A percentile compares a stretch with the other conserved stretches of the same genome.
Conservation (phyloP, 305 asterid genomes). For the Rubia occidens region DNA sequence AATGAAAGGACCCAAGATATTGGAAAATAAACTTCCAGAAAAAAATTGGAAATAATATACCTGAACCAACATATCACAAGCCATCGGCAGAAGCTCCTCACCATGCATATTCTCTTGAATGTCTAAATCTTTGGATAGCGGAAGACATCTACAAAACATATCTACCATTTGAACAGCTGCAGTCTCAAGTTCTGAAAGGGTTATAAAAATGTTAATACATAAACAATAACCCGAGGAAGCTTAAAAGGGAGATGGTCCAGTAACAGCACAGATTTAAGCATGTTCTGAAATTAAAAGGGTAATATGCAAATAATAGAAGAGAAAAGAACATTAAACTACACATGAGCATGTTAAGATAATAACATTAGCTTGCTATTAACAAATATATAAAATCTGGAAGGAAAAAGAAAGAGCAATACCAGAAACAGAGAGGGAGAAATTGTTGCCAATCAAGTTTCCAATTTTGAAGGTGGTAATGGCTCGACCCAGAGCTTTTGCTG, state of each 20-base stretch:
- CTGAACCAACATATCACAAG: constrained; percentile 86
- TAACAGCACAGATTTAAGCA: neutral
- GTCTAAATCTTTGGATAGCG: constrained; percentile 81
- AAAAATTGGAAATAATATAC: constrained; percentile 23
- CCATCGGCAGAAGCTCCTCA: constrained; percentile 88
- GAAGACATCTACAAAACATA: constrained; percentile 64
- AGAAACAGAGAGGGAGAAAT: constrained; percentile 43
- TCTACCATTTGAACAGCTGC: constrained; percentile 64
- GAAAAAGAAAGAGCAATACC: constrained; percentile 39
- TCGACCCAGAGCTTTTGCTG: constrained; percentile 70
- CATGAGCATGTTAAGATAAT: neutral
- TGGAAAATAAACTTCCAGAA: neutral
- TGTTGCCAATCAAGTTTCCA: constrained; percentile 49
- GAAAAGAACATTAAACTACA: neutral
- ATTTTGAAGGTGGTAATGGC: constrained; percentile 64
- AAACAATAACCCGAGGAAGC: neutral
- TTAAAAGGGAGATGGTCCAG: neutral
- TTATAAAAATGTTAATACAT: constrained; percentile 6
- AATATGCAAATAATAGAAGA: neutral
- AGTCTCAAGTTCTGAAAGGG: constrained; percentile 56
- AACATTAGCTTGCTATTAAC: neutral
- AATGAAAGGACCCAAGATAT: neutral
- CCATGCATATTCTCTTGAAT: constrained; percentile 83
- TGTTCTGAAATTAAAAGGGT: neutral
- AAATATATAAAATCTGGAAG: neutral